Evolutionary conservation across 148 eudicot species (phyloP), one percentile per base, ranked within the genome.

Genomic region (Rhododendron kiyosumense): DNA sequence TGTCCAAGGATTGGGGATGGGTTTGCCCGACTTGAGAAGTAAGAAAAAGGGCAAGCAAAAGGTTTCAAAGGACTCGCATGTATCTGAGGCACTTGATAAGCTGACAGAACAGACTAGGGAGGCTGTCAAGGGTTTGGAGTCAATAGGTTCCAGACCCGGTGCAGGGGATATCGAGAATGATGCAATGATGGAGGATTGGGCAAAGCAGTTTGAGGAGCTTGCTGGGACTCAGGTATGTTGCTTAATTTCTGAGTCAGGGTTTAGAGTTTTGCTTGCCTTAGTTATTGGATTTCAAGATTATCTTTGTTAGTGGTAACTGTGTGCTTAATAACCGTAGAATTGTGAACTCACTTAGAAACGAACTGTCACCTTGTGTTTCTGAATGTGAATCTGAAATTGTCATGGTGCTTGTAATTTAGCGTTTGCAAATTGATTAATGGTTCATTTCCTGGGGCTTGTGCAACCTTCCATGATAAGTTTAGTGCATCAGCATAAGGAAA

Each of bases 41-140:
- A 97, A 93, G 95, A 94, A 90, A 89, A 97, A 91, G 92, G 96
- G 98, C 18, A 95, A 96, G 91, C 92, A 92, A 84, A 97, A 93
- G 93, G 95, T 87, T 83, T 43, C 88, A 73, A 91, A 90, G 61
- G 94, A 95, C 6, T 88, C 98, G 0, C 96, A 97, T 90, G 95
- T 93, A 59, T 87, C 95, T 6, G 99, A 95, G 89, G 93, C 99
- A 49, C 96, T 97, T 84, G 96, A 97, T 89, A 89, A 94, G 91
- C 92, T 97, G 9, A 94, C 95, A 88, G 95, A 97, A 91, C 95
- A 97, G 85, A 97, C 99, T 38, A 91, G 91, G 88, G 98, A 95
- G 90, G 89, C 99, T 38, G 98, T 97, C 45, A 95, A 88, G 90
- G 96, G 94, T 51, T 89, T 97, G 85, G 99, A 97, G 87, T 92